Evolutionary conservation across 164 flowering plant genomes (phyloP), one percentile per base, ranked within the genome.

Genomic region (Saururus chinensis): DNA sequence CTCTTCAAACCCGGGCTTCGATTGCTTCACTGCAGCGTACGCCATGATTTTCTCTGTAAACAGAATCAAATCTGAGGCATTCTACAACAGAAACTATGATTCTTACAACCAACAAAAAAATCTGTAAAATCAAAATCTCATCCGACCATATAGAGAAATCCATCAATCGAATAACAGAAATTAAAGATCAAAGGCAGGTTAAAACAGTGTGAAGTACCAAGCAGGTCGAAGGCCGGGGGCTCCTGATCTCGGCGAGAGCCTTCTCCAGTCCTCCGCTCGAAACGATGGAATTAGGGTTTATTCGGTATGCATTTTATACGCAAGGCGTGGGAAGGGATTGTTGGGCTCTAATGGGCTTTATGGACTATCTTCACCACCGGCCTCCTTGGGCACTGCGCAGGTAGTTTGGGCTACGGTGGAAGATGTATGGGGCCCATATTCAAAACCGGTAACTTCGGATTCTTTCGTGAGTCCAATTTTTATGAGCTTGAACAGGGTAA

Each of bases 1-100:
- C 40, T 75, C 81, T 63, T 75, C 81, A 9, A 65, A 41, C 23
- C 81, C 81, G 2, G 74, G 63, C 61, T 78, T 73, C 7, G 65
- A 26, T 0, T 75, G 73, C 56, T 78, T 75, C 76, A 66, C 66
- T 63, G 63, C 61, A n/a, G 61, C 67, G 48, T 62, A 54, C 9
- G 65, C 72, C 72, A 69, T 69, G 60, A 40, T 58, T 58, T 58
- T 30, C 45, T 13, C 42, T 16, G 60, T 21, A 4, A 17, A 55
- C 14, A 30, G 37, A 30, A 17, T 14, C 23, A 23, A 23, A 55
- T 55, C 26, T 13, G 57, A 55, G 37, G 4, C 37, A 30, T 30
- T 24, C 0, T 12, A 24, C 37, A 55, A 3, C 58, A 0, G 16
- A 23, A n/a, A n/a, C n/a, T n/a, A n/a, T n/a, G n/a, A n/a, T n/a